Evolutionary conservation across 306 rosid species (phyloP), one percentile per base, ranked within the genome.

Genomic region (Abrus precatorius): DNA sequence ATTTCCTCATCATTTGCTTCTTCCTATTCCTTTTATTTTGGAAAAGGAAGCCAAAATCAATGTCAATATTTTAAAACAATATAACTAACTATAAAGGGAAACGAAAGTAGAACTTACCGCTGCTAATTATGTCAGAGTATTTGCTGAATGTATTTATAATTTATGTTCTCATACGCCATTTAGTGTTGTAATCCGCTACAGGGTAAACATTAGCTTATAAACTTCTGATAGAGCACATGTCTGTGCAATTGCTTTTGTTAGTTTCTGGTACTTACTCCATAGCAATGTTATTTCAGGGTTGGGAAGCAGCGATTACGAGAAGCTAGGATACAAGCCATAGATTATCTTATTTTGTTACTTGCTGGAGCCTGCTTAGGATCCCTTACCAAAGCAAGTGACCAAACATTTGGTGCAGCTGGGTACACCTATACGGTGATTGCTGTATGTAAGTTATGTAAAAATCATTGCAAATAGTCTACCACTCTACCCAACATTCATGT

Each of bases 281-380:
- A 60, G 54, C 80, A 47, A 75, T 50, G 71, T 47, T 66, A 60
- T 86, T 62, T 75, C 88, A 95, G 99, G 85, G 90, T 72, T 75
- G 90, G 90, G 79, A 95, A 93, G 91, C 98, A 95, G 86, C 86
- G 97, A 76, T 86, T 92, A 34, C 85, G 98, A 83, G 99, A 95
- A 86, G 91, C 98, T 63, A 89, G 87, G 80, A 88, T 87, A 45
- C 94, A 92, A 80, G 93, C 95, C 52, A 90, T 93, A 54, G 98
- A 95, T 87, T 95, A 95, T 84, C 83, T 95, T 75, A 95, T 93
- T 83, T 84, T 95, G 77, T 88, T 95, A 59, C 97, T 95, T 50
- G 99, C 97, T 33, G 99, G 98, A 82, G 99, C 97, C 62, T 92
- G 98, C 91, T 89, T 93, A 87, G 99, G 99, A 87, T 87, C 92